phyloP scores from a whole-genome alignment of 257 asterid genomes.

The Datura wrightii region DNA sequence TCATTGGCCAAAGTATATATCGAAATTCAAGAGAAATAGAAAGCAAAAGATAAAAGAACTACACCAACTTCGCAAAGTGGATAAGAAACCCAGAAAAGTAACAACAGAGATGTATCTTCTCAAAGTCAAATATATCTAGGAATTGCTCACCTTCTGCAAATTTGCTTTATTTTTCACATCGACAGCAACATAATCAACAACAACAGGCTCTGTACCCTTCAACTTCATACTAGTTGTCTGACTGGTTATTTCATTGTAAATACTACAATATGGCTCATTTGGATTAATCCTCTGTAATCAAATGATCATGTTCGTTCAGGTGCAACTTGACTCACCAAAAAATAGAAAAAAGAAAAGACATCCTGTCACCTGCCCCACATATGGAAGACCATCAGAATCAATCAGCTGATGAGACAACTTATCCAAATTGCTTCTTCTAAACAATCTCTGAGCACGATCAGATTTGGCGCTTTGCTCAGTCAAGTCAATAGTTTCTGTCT shows the following conservation, averaged over 20 bases:
- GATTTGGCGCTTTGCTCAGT: constrained; percentile 58
- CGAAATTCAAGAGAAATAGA: not conserved
- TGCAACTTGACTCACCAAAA: constrained; percentile 12
- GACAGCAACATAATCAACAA: constrained; percentile 85
- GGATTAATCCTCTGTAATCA: constrained; percentile 74
- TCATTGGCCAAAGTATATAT: not conserved
- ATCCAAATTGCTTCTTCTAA: constrained; percentile 76
- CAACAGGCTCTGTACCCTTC: constrained; percentile 78
- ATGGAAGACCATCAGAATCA: constrained; percentile 95
- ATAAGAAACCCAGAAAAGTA: constrained; percentile 13
- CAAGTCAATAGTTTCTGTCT: constrained; percentile 95
- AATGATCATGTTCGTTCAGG: constrained; percentile 8
- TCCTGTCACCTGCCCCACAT: constrained; percentile 85
- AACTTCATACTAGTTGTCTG: constrained; percentile 47
- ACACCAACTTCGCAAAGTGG: not conserved
- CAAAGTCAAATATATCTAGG: not conserved
- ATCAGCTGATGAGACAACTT: constrained; percentile 61
- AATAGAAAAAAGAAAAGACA: not conserved
- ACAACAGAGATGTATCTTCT: not conserved
- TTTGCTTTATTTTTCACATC: constrained; percentile 68
- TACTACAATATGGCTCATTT: constrained; percentile 69
- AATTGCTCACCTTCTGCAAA: constrained; percentile 72
- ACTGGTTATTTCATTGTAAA: constrained; percentile 62
- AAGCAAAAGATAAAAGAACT: constrained; percentile 10
- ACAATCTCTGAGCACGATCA: constrained; percentile 56